These are phyloP conservation scores for Pseudogymnoascus sp. DNA, from an alignment of 2,329 filamentous ascomycete species.

Conservation along the genomic window DNA sequence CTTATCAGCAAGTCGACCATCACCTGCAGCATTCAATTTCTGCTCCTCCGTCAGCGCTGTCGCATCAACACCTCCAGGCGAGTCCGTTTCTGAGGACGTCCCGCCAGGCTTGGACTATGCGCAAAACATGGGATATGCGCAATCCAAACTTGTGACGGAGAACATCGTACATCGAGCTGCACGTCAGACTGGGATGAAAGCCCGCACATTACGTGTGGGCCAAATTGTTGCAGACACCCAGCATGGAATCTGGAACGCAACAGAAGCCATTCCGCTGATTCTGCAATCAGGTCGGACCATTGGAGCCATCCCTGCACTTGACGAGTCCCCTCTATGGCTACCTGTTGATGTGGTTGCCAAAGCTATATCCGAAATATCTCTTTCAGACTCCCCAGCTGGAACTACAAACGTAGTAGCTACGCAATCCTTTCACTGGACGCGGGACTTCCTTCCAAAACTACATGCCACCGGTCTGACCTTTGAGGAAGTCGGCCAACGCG, in stretches of 20 bases:
- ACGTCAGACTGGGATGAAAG: slow-evolving; percentile 26
- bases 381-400: slow-evolving; percentile 17
- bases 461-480: slow-evolving; percentile 38
- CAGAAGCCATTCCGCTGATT: slow-evolving; percentile 46
- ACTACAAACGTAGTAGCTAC: slow-evolving; percentile 37
- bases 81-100: slow-evolving; percentile 30
- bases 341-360: slow-evolving; percentile 39
- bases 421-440: slow-evolving; percentile 38
- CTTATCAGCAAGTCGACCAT: slow-evolving; percentile 7
- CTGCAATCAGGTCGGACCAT: slow-evolving; percentile 38
- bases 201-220: slow-evolving; percentile 39
- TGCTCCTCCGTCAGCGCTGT: slow-evolving; percentile 33
- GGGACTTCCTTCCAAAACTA: slow-evolving; percentile 45
- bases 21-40: slow-evolving; percentile 30
- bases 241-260: slow-evolving; percentile 43
- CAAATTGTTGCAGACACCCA: slow-evolving; percentile 43
- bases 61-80: slow-evolving; percentile 25
- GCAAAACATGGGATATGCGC: slow-evolving; percentile 44
- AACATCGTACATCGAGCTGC: slow-evolving; percentile 34
- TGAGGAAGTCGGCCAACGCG: slow-evolving; percentile 34
- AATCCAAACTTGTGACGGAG: slow-evolving; percentile 43
- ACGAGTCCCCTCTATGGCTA: slow-evolving; percentile 39
- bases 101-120: slow-evolving; percentile 26
- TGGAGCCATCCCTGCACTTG: slow-evolving; percentile 38
- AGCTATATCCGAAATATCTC: slow-evolving; percentile 34